Evolutionary conservation across 129 eudicot species (phyloP).

Genomic region (Rutidosis leptorrhynchoides): DNA sequence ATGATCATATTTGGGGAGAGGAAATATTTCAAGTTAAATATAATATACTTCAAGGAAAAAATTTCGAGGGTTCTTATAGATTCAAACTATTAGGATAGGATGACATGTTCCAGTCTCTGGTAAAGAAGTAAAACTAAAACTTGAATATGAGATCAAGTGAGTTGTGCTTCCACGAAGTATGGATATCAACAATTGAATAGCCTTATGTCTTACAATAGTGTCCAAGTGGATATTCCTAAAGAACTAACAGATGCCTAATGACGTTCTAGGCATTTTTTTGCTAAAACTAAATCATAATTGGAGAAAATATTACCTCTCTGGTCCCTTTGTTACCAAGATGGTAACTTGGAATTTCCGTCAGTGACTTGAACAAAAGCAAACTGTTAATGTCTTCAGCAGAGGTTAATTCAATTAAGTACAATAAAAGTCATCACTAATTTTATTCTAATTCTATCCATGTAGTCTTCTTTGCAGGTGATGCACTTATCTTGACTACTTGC

Average conservation of each 20-base stretch:
- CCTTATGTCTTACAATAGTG: constrained; percentile 96
- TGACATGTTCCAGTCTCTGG: too few relatives aligned
- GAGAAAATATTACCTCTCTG: constrained; percentile 56
- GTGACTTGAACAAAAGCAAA: constrained; percentile 45
- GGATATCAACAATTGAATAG: constrained; percentile 13
- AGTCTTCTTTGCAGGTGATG: too few relatives aligned
- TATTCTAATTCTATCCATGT: too few relatives aligned
- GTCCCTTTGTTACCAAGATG: constrained; percentile 88
- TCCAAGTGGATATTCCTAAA: constrained; percentile 87
- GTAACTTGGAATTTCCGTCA: constrained; percentile 80
- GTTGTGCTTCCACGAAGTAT: not conserved
- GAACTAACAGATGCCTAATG: constrained; percentile 25
- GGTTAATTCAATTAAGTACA: too few relatives aligned
- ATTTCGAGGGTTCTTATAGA: too few relatives aligned
- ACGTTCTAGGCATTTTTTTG: not conserved
- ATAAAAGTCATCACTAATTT: too few relatives aligned
- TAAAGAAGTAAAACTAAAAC: too few relatives aligned
- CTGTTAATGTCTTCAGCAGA: not conserved
- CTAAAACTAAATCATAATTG: not conserved
- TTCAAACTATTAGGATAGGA: too few relatives aligned
- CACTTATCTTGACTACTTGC: too few relatives aligned
- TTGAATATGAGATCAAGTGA: constrained; percentile 16
- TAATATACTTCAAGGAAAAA: too few relatives aligned
- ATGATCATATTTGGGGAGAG: too few relatives aligned
- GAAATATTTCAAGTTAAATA: too few relatives aligned